phyloP scores from a whole-genome alignment of 192 early-diverging fungal genomes.

The Entophlyctis helioformis region DNA sequence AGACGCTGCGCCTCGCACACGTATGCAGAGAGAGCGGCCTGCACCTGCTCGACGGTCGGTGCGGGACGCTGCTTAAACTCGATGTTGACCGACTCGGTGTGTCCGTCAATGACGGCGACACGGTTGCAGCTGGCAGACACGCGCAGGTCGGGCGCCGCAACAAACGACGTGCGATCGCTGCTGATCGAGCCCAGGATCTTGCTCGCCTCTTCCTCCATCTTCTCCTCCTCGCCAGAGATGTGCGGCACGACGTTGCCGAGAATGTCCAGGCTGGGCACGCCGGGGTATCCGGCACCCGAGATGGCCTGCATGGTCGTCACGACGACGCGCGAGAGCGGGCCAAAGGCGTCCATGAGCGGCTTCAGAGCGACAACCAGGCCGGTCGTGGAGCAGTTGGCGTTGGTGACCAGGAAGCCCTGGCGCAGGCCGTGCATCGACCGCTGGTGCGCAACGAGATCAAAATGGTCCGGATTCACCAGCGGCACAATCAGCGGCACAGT shows the following conservation, averaged over 20 bases:
- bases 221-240: slow-evolving; percentile 92
- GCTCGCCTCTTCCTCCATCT: slow-evolving; percentile 86
- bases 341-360: slow-evolving; percentile 72
- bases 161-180: slow-evolving; percentile 23
- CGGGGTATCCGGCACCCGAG: slow-evolving; percentile 96
- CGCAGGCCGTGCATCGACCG: slow-evolving; percentile 35
- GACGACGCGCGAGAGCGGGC: slow-evolving; percentile 64
- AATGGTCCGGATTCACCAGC: slow-evolving; percentile 80
- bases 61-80: slow-evolving; percentile 56
- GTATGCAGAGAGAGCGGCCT: slow-evolving; percentile 58
- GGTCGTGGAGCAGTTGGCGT: slow-evolving; percentile 98
- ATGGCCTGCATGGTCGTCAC: slow-evolving; percentile 94
- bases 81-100: slow-evolving; percentile 80
- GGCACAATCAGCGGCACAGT: slow-evolving; percentile 90
- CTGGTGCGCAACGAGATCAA: slow-evolving; percentile 69
- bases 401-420: slow-evolving; percentile 85
- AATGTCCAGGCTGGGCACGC: slow-evolving; percentile 89
- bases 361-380: slow-evolving; percentile 86
- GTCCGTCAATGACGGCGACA: slow-evolving; percentile 93
- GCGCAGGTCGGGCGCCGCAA: slow-evolving; percentile 39
- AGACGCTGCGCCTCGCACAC: slow-evolving; percentile 70
- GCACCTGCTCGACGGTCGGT: slow-evolving; percentile 68
- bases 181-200: slow-evolving; percentile 81
- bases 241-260: slow-evolving; percentile 92
- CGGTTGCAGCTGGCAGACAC: slow-evolving; percentile 95